These are phyloP conservation scores for Plasmodium vivax DNA, from an alignment of 169 alveolate species.

Conservation along the genomic window DNA sequence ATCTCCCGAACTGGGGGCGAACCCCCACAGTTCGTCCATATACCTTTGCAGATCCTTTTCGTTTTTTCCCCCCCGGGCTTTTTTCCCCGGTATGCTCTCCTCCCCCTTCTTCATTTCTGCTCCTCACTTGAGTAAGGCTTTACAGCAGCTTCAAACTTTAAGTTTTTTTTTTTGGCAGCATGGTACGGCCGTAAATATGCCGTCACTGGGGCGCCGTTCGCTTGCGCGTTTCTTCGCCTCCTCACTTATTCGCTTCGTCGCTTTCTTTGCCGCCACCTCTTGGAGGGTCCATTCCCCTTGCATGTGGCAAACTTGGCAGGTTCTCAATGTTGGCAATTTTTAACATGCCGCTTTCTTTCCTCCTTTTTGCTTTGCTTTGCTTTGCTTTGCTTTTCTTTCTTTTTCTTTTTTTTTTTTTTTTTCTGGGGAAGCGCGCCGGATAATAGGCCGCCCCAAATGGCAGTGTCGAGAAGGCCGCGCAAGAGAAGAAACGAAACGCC, in stretches of 20 bases:
- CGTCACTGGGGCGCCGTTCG: not conserved
- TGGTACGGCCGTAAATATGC: not conserved
- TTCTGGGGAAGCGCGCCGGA: not conserved
- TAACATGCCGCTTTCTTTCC: not conserved
- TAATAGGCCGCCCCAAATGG: not conserved
- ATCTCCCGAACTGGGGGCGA: not conserved
- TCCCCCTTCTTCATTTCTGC: not conserved
- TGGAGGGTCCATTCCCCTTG: not conserved
- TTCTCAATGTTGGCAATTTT: not conserved
- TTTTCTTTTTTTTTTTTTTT: not conserved
- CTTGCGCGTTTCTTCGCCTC: not conserved
- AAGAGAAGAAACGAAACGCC: not conserved
- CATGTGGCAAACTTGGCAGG: not conserved
- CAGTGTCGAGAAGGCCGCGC: not conserved
- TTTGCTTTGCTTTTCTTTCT: not conserved
- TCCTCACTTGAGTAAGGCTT: not conserved
- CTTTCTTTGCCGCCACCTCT: not conserved
- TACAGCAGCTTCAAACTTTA: not conserved
- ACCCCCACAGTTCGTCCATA: conserved; percentile 63
- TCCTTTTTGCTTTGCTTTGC: not conserved
- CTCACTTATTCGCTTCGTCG: not conserved
- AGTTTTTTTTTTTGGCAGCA: not conserved
- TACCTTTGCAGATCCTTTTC: conserved; percentile 16
- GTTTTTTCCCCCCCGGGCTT: not conserved
- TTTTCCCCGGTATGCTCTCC: not conserved